Conservation (phyloP, 1,139 yeast species). For the Suhomyces anneliseae region DNA sequence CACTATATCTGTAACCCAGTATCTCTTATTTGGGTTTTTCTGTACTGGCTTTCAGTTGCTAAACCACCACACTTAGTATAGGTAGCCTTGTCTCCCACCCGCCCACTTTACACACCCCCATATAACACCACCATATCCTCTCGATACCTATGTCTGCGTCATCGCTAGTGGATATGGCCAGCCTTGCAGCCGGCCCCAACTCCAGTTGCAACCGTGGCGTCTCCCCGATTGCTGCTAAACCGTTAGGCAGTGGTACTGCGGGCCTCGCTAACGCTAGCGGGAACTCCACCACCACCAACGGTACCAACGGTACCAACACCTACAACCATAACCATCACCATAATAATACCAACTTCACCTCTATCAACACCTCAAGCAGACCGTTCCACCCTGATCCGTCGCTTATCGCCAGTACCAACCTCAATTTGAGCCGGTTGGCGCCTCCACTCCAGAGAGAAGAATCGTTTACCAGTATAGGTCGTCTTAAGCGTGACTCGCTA, state of each 20-base stretch:
- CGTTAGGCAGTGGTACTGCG: background rate
- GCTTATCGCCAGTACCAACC: slow-evolving; percentile 16
- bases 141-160: background rate
- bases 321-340: background rate
- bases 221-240: background rate
- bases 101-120: background rate
- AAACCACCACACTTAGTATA: background rate
- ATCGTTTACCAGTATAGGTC: slow-evolving; percentile 5
- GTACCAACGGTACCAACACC: background rate
- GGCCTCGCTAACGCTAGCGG: too few relatives aligned
- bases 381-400: slow-evolving; percentile 11
- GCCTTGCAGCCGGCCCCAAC: background rate
- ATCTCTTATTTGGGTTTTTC: background rate
- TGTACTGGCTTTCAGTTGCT: background rate
- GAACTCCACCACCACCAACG: too few relatives aligned
- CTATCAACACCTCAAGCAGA: too few relatives aligned
- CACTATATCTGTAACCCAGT: background rate
- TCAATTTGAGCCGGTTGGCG: slow-evolving; percentile 15
- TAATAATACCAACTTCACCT: background rate
- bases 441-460: slow-evolving; percentile 9
- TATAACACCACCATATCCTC: background rate
- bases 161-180: background rate
- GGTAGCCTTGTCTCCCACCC: background rate
- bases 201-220: background rate
- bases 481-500: slow-evolving; percentile 4